Base-by-base conservation (phyloP, 192 early-diverging fungal species). In the Coemansia sp. region DNA sequence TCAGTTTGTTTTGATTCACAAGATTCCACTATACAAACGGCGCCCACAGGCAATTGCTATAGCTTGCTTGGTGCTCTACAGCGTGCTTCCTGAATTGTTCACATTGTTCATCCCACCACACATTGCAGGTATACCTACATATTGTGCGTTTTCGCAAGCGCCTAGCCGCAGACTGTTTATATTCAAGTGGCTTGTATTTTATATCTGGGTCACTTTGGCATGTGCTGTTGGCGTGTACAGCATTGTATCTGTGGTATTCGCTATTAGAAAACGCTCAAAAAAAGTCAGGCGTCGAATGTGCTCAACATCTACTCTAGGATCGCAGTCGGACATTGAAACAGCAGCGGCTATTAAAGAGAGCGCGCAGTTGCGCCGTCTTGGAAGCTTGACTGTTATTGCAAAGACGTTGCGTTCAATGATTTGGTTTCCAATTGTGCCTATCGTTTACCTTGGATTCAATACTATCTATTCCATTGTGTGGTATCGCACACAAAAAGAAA, bases 181-280 rank as follows among this genome's bases (percentile, higher is more conserved):
- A n/a, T 77, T 77, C 54, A 41, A 77, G 23, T 77, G 75, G 75
- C 66, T 69, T 0, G 75, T 77, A 9, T 65, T 68, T 24, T 70
- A 77, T 37, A 72, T 77, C 25, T 77, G 75, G 75, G 50, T 67
- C 5, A 15, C 56, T 0, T 6, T 77, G 27, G 48, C 58, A 4
- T 57, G 51, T 2, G 4, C 67, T 7, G 54, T 59, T 11, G 75
- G 75, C 2, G 15, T 67, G 14, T 62, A 47, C 21, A 71, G 75
- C 32, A 72, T 77, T 8, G 5, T 37, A 0, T 23, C 56, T 9
- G 61, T 77, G 62, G 3, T 72, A 1, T 11, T 39, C 0, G 59
- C 43, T 2, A 75, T 70, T 0, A 9, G 60, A 0, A 14, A 21
- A 3, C 56, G 73, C 21, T 58, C 63, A 22, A n/a, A 22, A 17